Conservation (phyloP, 305 asterid species). For the Fraxinus floribunda region DNA sequence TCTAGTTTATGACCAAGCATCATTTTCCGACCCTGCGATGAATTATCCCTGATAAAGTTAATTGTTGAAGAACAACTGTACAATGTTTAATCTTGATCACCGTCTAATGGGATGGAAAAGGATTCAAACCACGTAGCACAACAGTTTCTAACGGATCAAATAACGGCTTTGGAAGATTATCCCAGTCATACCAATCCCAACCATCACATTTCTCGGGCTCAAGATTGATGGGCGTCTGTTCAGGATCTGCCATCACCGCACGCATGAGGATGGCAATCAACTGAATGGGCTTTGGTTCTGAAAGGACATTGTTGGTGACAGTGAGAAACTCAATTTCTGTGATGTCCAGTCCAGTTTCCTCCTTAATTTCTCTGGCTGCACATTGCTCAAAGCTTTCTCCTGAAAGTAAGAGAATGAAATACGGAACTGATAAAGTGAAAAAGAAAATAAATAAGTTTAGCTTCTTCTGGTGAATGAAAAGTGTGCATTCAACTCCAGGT, state of each 20-base stretch:
- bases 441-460: neutral
- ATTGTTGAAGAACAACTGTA: neutral
- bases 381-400: slow-evolving; percentile 59
- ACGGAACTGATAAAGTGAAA: neutral
- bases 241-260: slow-evolving; percentile 40
- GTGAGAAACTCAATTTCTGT: slow-evolving; percentile 25
- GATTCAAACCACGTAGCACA: neutral
- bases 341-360: slow-evolving; percentile 54
- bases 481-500: neutral
- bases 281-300: slow-evolving; percentile 41
- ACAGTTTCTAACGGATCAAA: neutral
- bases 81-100: neutral
- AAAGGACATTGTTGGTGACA: slow-evolving; percentile 34
- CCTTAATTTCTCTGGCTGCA: slow-evolving; percentile 55
- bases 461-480: neutral
- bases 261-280: slow-evolving; percentile 55
- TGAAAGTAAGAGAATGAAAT: slow-evolving; percentile 12
- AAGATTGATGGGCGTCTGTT: slow-evolving; percentile 37
- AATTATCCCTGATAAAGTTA: neutral
- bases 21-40: neutral
- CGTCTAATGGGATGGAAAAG: neutral
- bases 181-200: neutral
- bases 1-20: neutral
- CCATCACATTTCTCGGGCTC: neutral
- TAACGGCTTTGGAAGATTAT: neutral